These are phyloP conservation scores for Triticum dicoccoides DNA, from an alignment of 176 grass and related monocot species.

Conservation along the genomic window DNA sequence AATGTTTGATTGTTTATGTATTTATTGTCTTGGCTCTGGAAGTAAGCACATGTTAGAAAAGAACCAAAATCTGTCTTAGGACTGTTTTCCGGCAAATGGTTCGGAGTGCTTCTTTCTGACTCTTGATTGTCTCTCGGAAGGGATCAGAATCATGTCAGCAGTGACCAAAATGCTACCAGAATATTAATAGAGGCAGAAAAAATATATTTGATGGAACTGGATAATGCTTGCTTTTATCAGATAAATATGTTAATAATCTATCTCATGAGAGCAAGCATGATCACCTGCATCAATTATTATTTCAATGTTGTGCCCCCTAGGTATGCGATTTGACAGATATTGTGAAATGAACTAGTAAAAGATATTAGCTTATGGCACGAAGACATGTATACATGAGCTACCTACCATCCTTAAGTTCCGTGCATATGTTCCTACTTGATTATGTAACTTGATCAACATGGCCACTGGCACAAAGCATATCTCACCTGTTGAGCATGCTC, in stretches of 20 bases:
- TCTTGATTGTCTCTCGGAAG: not conserved
- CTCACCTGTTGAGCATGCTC: not conserved
- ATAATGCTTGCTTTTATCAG: not conserved
- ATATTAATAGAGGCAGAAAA: not conserved
- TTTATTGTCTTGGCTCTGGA: not conserved
- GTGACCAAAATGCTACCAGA: not conserved
- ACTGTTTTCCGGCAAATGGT: not conserved
- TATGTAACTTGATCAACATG: not conserved
- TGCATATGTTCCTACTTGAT: not conserved
- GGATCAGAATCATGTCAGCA: not conserved
- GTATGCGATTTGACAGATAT: not conserved
- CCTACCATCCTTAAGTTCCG: not conserved
- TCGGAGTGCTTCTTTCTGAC: not conserved
- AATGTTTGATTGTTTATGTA: constrained; percentile 1
- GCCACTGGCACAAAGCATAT: not conserved
- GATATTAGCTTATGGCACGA: not conserved
- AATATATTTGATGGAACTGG: not conserved
- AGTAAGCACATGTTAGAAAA: not conserved
- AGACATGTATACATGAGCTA: not conserved
- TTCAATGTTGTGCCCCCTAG: not conserved
- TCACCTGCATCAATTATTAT: not conserved
- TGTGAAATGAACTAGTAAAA: not conserved
- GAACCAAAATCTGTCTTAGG: not conserved
- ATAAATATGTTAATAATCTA: not conserved
- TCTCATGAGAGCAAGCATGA: not conserved